A percentile compares a stretch with the other conserved stretches of the same genome.
phyloP scores from a whole-genome alignment of 2,329 filamentous ascomycete genomes.

The Ambrosiella xylebori region DNA sequence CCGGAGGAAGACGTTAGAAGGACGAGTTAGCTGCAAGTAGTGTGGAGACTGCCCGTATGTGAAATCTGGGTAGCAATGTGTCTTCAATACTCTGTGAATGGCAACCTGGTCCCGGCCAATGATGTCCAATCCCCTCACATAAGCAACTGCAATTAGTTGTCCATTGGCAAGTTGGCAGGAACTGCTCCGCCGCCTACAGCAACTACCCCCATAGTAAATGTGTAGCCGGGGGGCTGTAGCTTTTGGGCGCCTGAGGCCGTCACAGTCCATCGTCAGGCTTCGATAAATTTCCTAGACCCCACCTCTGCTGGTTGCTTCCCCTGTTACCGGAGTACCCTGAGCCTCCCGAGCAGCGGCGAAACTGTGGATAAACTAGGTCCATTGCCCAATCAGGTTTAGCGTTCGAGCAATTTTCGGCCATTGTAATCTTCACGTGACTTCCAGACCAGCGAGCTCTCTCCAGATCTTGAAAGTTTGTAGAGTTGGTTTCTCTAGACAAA shows the following conservation, averaged over 20 bases:
- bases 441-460: conserved; percentile 12
- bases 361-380: conserved; percentile 13
- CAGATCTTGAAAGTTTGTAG: conserved; percentile 12
- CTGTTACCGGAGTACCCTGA: conserved; percentile 12
- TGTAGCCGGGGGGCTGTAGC: neutral
- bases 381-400: conserved; percentile 14
- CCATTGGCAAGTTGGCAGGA: neutral
- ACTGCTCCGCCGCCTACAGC: neutral
- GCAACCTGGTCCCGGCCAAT: neutral
- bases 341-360: conserved; percentile 14
- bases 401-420: conserved; percentile 15
- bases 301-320: conserved; percentile 10
- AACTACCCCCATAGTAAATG: neutral
- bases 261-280: conserved; percentile 10
- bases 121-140: too few species aligned
- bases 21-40: neutral
- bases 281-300: conserved; percentile 13
- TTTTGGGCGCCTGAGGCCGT: conserved; percentile 11
- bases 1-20: conserved; percentile 1
- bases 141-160: neutral
- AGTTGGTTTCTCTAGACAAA: conserved; percentile 23
- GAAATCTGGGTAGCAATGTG: neutral
- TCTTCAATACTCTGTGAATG: neutral
- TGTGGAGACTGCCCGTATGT: neutral
- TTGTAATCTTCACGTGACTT: conserved; percentile 14